A percentile compares a stretch with the other conserved stretches of the same genome.
These are phyloP conservation scores for Cutaneotrichosporon sp. DNA, from an alignment of 1,284 basidiomycete genomes.

Conservation along the genomic window DNA sequence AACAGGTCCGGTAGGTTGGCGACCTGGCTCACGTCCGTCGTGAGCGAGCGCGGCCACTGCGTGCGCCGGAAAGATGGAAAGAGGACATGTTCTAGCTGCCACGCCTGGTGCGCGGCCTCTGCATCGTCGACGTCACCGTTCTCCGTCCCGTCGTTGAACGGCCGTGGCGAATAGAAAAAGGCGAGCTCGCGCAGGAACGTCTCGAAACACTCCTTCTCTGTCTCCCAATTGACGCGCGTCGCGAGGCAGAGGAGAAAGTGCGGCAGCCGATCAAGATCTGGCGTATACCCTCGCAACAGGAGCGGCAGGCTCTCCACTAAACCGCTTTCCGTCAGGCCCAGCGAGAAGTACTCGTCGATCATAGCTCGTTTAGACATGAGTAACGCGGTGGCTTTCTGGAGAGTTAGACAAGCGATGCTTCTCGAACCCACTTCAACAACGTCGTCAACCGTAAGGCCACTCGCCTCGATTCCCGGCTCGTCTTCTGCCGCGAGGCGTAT, in stretches of 20 bases:
- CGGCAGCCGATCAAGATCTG: constrained; percentile 78
- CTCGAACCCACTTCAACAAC: constrained; percentile 63
- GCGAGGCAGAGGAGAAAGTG: constrained; percentile 79
- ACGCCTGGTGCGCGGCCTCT: constrained; percentile 54
- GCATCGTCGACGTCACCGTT: constrained; percentile 24
- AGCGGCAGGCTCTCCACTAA: constrained; percentile 70
- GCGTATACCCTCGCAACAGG: constrained; percentile 75
- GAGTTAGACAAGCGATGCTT: neutral
- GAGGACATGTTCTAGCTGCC: constrained; percentile 81
- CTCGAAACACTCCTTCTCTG: constrained; percentile 79
- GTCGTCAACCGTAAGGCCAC: constrained; percentile 46
- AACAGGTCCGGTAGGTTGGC: constrained; percentile 83
- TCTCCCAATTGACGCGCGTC: constrained; percentile 80
- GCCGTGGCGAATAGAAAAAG: constrained; percentile 76
- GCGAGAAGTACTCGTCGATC: constrained; percentile 87
- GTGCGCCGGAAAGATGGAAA: constrained; percentile 75
- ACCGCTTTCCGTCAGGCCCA: constrained; percentile 63
- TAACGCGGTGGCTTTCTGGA: constrained; percentile 16
- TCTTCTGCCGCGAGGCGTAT: constrained; percentile 72
- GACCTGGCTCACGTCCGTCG: constrained; percentile 65
- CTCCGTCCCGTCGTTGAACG: constrained; percentile 14
- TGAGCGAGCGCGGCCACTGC: constrained; percentile 12
- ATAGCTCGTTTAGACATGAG: constrained; percentile 63
- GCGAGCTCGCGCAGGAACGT: constrained; percentile 83
- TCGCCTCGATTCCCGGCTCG: constrained; percentile 51